Conservation (phyloP, 345 rosid genomes). For the Durio zibethinus region DNA sequence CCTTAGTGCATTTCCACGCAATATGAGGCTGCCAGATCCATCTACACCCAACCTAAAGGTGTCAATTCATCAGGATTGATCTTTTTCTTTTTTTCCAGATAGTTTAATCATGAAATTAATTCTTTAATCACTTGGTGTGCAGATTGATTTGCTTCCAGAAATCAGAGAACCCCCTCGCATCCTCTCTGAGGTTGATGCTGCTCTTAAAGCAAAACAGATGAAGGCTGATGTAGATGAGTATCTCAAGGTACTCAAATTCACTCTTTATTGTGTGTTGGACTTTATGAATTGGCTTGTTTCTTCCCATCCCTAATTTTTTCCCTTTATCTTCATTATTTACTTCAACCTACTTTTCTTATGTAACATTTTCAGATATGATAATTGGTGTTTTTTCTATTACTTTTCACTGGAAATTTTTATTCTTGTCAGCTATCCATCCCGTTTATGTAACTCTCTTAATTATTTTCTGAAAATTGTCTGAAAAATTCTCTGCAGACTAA, state of each 20-base stretch:
- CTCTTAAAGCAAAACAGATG: conserved; percentile 73
- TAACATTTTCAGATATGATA: neutral
- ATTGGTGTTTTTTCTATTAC: neutral
- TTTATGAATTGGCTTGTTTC: conserved; percentile 4
- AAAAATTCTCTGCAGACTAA: conserved; percentile 46
- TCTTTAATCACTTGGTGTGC: conserved; percentile 11
- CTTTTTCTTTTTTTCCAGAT: neutral
- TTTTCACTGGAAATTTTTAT: neutral
- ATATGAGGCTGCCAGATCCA: conserved; percentile 98
- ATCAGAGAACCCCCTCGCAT: conserved; percentile 77
- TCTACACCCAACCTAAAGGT: conserved; percentile 90
- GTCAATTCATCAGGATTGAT: conserved; percentile 3
- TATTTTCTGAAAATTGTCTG: neutral
- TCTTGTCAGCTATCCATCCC: neutral
- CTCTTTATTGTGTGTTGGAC: neutral
- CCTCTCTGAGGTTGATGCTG: conserved; percentile 89
- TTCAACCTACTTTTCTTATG: no score
- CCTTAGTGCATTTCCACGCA: conserved; percentile 90
- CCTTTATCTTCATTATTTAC: neutral
- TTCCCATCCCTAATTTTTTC: neutral
- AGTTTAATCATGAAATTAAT: conserved; percentile 3
- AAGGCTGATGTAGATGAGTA: conserved; percentile 90
- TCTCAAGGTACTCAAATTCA: conserved; percentile 56
- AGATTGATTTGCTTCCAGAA: conserved; percentile 96
- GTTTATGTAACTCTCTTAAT: neutral